These are phyloP conservation scores for Leccinum uliginosum DNA, from an alignment of 768 basidiomycete genomes.

Conservation along the genomic window DNA sequence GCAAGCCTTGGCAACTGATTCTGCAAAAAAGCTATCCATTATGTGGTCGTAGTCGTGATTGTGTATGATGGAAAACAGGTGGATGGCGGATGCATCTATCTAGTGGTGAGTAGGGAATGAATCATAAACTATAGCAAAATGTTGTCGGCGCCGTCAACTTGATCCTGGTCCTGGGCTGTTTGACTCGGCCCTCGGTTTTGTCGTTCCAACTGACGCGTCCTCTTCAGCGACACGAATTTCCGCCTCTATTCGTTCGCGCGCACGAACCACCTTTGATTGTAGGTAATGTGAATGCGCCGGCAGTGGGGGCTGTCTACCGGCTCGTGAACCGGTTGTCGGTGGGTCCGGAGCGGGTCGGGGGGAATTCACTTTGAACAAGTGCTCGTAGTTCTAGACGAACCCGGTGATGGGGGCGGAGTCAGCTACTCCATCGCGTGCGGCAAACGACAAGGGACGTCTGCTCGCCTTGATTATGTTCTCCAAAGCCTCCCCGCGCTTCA, in stretches of 20 bases:
- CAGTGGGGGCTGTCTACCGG: conserved; percentile 40
- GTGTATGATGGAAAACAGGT: conserved; percentile 15
- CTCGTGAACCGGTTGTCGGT: conserved; percentile 33
- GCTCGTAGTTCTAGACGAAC: conserved; percentile 75
- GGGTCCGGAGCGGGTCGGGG: conserved; percentile 54
- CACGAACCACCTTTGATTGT: conserved; percentile 95
- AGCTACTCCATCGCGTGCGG: background rate
- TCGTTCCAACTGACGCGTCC: conserved; percentile 9
- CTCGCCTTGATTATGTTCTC: conserved; percentile 72
- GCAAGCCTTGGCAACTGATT: background rate
- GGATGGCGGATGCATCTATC: conserved; percentile 19
- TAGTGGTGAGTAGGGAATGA: conserved; percentile 18
- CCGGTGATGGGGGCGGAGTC: background rate
- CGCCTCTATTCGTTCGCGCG: conserved; percentile 91
- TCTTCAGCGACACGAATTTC: conserved; percentile 45
- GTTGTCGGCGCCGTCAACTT: conserved; percentile 15
- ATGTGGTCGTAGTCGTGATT: conserved; percentile 9
- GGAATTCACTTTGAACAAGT: conserved; percentile 86
- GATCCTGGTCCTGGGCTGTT: conserved; percentile 17
- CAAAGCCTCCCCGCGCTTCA: conserved; percentile 66
- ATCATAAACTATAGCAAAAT: conserved; percentile 6
- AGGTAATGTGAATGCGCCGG: conserved; percentile 81
- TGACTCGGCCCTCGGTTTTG: conserved; percentile 19
- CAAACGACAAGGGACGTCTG: background rate
- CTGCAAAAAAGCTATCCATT: conserved; percentile 5